These are phyloP conservation scores for Leccinum rimulosum DNA, from an alignment of 768 basidiomycete genomes.

Conservation along the genomic window DNA sequence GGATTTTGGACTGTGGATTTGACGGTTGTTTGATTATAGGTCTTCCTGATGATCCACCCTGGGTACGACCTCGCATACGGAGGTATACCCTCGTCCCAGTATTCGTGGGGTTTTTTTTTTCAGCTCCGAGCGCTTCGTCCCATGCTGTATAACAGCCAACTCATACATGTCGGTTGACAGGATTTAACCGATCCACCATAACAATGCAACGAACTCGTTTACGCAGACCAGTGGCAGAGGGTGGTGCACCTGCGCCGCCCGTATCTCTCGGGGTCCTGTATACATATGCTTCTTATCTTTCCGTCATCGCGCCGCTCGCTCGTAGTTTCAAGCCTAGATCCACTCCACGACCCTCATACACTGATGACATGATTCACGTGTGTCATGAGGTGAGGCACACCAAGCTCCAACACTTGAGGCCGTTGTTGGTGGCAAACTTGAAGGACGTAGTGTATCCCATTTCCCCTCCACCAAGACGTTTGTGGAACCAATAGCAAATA, in stretches of 20 bases:
- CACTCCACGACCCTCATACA: constrained; percentile 3
- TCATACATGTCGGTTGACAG: neutral
- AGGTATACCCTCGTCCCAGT: constrained; percentile 2
- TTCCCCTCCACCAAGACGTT: neutral
- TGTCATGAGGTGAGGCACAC: constrained; percentile 1
- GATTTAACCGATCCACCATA: neutral
- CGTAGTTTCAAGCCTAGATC: constrained; percentile 14
- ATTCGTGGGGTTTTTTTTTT: neutral
- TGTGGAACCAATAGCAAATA: neutral
- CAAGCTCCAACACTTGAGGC: neutral
- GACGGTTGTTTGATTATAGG: constrained; percentile 39
- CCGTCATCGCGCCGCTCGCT: neutral
- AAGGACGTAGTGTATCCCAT: neutral
- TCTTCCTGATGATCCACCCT: constrained; percentile 69
- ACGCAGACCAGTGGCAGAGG: constrained; percentile 16
- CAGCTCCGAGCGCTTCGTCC: neutral
- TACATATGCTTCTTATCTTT: constrained; percentile 18
- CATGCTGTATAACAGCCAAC: constrained; percentile 3
- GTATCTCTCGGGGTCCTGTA: constrained; percentile 17
- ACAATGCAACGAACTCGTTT: neutral
- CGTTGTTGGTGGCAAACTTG: neutral
- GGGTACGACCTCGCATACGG: constrained; percentile 65
- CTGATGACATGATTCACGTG: constrained; percentile 9
- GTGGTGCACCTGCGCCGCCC: constrained; percentile 3
- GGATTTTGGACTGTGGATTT: neutral